phyloP scores from a whole-genome alignment of 129 eudicot species.

The Escallonia herrerae region DNA sequence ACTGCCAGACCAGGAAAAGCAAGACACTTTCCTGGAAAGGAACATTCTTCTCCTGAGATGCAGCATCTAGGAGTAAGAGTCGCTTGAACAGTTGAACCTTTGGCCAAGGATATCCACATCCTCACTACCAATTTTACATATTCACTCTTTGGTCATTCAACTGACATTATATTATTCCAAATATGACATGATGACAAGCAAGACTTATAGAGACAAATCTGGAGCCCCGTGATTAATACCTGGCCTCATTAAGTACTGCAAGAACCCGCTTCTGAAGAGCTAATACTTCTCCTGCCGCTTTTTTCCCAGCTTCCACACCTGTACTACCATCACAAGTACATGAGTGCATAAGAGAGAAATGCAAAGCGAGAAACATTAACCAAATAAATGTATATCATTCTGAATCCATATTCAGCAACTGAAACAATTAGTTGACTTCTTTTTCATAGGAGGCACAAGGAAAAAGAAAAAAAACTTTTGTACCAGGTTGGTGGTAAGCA shows the following conservation, averaged over 20 bases:
- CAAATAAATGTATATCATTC: background rate
- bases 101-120: too few species aligned
- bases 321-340: background rate
- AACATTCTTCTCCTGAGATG: background rate
- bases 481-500: conserved; percentile 99
- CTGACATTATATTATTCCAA: too few species aligned
- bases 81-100: too few species aligned
- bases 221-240: conserved; percentile 21
- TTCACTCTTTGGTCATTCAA: too few species aligned
- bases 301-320: conserved; percentile 99
- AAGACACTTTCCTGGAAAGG: background rate
- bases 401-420: background rate
- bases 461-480: background rate
- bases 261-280: conserved; percentile 96
- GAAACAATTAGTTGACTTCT: background rate
- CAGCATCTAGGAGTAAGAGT: background rate
- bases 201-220: background rate
- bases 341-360: background rate
- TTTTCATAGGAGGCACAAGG: background rate
- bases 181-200: background rate
- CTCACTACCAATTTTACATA: too few species aligned
- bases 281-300: conserved; percentile 94
- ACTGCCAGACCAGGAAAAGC: background rate
- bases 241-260: conserved; percentile 83
- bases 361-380: background rate